Evolutionary conservation across 805 yeast species (phyloP).

Genomic region (Cyberlindnera subsufficiens): DNA sequence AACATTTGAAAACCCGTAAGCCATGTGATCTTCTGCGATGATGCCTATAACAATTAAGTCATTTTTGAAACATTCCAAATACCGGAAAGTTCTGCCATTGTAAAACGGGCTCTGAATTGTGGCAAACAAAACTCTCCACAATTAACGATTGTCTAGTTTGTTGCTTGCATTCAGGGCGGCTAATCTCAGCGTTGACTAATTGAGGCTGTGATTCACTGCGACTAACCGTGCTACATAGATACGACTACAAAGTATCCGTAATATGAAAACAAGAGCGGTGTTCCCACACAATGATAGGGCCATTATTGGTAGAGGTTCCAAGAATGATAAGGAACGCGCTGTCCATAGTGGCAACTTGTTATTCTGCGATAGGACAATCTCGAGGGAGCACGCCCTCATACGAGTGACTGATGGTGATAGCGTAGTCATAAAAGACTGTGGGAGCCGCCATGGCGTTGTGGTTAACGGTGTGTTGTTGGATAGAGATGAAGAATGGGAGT

Average conservation of each 20-base stretch:
- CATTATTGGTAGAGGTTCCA: slow-evolving; percentile 1
- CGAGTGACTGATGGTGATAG: not conserved
- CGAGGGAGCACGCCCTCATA: not conserved
- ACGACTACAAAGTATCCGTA: not conserved
- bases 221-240: not conserved
- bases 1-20: too few species aligned
- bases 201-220: too few species aligned
- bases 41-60: too few species aligned
- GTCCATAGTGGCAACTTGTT: not conserved
- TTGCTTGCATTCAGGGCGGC: too few species aligned
- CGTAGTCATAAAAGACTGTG: not conserved
- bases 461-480: slow-evolving; percentile 2
- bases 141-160: too few species aligned
- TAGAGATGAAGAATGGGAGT: not conserved
- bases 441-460: slow-evolving; percentile 9
- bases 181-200: too few species aligned
- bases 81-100: too few species aligned
- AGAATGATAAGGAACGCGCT: not conserved
- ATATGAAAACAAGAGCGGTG: not conserved
- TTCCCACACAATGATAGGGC: not conserved
- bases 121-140: too few species aligned
- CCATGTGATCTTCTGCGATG: too few species aligned
- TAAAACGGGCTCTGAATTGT: too few species aligned
- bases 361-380: not conserved
- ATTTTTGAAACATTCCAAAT: too few species aligned